Base-by-base conservation (phyloP, 345 rosid genomes). In the Pistacia integerrima region DNA sequence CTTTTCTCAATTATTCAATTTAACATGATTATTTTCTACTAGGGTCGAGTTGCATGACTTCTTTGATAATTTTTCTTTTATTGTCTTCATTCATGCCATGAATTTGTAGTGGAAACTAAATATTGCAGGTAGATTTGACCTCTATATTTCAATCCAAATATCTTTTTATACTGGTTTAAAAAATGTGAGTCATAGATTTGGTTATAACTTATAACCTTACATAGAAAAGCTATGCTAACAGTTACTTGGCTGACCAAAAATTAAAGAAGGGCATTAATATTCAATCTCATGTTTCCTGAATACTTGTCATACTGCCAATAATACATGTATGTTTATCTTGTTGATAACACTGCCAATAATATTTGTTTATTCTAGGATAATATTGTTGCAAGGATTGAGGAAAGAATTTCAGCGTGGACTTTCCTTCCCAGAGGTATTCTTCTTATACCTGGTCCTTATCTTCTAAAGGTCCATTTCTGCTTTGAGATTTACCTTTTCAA, bases 351-450 rank as follows among this genome's bases (percentile, higher is more conserved):
- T 54, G 57, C 57, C n/a, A 13, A 13, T 0, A 16, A 54, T 54
- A 17, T 55, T 73, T 77, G 16, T 68, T 57, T 69, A 66, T 77
- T 81, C 54, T 66, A 93, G 99, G 97, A 92, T 80, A 80, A 81
- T 8, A 67, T 90, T 72, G 75, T 92, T 72, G 81, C 84, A 76
- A 91, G 81, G 75, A 82, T 96, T 52, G 97, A 92, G 77, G 94
- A 92, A 79, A 88, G 88, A 87, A 80, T 96, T 61, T 88, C 98
- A 2, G 89, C 94, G 1, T 96, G 97, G 98, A 90, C 93, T 64
- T 91, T 91, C 70, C 91, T 93, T 76, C 99, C 99, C 4, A 83
- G 82, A 85, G 97, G 98, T 90, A 82, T 52, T 12, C 14, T 73
- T 61, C 36, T 22, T 57, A 20, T 44, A 49, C 36, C 38, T 20